phyloP scores from a whole-genome alignment of 805 yeast species.

The Kazachstania bromeliacearum region DNA sequence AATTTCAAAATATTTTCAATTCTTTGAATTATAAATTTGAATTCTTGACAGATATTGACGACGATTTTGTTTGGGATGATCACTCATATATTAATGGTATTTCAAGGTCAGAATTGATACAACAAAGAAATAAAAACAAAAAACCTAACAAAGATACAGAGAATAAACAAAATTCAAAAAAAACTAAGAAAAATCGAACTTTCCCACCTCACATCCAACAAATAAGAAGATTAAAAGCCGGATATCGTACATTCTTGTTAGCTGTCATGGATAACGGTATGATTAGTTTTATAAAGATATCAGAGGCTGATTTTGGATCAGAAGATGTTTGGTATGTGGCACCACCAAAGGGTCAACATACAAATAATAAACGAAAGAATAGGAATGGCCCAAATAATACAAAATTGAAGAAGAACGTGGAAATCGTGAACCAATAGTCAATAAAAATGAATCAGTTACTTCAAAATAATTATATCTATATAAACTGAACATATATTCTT shows the following conservation, averaged over 20 bases:
- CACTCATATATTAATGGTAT: slow-evolving; percentile 13
- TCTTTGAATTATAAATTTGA: slow-evolving; percentile 27
- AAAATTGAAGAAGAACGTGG: not conserved
- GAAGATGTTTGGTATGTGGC: slow-evolving; percentile 30
- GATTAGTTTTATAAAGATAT: slow-evolving; percentile 50
- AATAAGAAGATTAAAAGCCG: slow-evolving; percentile 38
- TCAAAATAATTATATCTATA: too few species aligned
- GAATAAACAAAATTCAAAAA: slow-evolving; percentile 4
- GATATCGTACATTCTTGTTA: slow-evolving; percentile 42
- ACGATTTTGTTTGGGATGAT: slow-evolving; percentile 14
- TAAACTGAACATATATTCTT: too few species aligned
- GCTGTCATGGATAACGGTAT: slow-evolving; percentile 73
- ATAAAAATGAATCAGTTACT: too few species aligned
- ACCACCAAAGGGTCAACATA: not conserved
- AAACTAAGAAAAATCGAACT: slow-evolving; percentile 11
- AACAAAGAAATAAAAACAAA: slow-evolving; percentile 3
- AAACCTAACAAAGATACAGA: slow-evolving; percentile 1
- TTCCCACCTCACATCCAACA: slow-evolving; percentile 27
- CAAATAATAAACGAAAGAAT: not conserved
- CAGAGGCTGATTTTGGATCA: slow-evolving; percentile 40
- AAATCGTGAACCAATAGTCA: too few species aligned
- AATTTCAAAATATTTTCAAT: slow-evolving; percentile 33
- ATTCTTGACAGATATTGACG: slow-evolving; percentile 22
- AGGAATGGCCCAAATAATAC: not conserved
- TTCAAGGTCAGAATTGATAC: slow-evolving; percentile 9